Percentiles rank a stretch among this genome's conserved stretches.
phyloP scores from a whole-genome alignment of 192 early-diverging fungal genomes.

The Backusella westeae region DNA sequence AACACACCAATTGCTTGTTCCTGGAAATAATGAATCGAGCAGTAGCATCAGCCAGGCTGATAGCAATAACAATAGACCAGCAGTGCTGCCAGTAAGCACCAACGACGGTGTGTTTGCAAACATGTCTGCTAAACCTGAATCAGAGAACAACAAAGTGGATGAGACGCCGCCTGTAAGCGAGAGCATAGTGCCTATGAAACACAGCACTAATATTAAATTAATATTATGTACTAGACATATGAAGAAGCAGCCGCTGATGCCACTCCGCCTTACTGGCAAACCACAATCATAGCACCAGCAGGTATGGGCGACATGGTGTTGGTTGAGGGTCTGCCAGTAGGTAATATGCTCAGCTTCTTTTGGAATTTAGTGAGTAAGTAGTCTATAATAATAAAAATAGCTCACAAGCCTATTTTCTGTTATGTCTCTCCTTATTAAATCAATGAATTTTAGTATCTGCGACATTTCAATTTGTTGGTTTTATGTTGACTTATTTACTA shows the following conservation, averaged over 20 bases:
- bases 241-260: slow-evolving; percentile 73
- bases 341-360: slow-evolving; percentile 69
- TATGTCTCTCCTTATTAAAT: background rate
- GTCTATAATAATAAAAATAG: background rate
- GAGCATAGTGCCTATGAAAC: background rate
- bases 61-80: slow-evolving; percentile 12
- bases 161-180: slow-evolving; percentile 52
- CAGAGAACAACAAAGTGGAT: slow-evolving; percentile 46
- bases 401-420: background rate
- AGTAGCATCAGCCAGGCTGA: background rate
- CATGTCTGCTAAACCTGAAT: slow-evolving; percentile 55
- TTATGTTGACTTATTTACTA: slow-evolving; percentile 88
- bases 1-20: slow-evolving; percentile 5
- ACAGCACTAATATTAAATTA: background rate
- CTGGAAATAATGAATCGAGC: slow-evolving; percentile 13
- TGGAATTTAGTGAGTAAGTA: slow-evolving; percentile 73
- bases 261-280: slow-evolving; percentile 77
- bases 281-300: slow-evolving; percentile 69
- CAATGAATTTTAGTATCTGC: slow-evolving; percentile 53
- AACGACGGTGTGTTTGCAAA: slow-evolving; percentile 60
- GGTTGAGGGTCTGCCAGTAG: slow-evolving; percentile 91
- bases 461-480: slow-evolving; percentile 81
- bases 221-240: slow-evolving; percentile 51
- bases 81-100: slow-evolving; percentile 28
- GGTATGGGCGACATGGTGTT: slow-evolving; percentile 80